Conservation (phyloP, 805 yeast genomes). For the Yamadazyma nakazawae region DNA sequence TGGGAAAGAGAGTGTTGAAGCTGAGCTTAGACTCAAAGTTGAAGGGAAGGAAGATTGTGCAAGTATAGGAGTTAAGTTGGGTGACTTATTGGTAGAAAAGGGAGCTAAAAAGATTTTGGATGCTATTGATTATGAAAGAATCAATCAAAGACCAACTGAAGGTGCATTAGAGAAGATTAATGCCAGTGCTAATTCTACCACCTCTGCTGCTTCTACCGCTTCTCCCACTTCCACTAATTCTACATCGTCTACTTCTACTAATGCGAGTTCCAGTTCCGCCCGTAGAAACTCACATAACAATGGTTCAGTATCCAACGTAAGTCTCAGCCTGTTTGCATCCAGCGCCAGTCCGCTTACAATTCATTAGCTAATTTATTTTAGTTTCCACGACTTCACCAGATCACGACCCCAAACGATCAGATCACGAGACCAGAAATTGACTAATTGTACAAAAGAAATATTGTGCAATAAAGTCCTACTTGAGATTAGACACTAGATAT, state of each 20-base stretch:
- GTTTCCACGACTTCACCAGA: too few species aligned
- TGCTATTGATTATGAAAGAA: constrained; percentile 67
- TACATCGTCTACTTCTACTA: background rate
- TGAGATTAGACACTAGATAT: background rate
- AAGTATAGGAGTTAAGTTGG: constrained; percentile 66
- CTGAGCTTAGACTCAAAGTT: constrained; percentile 38
- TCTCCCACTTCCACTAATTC: background rate
- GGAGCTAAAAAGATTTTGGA: constrained; percentile 88
- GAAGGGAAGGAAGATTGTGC: constrained; percentile 58
- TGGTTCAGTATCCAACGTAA: background rate
- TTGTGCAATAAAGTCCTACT: background rate
- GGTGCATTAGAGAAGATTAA: background rate
- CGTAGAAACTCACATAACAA: background rate
- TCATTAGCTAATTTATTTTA: background rate
- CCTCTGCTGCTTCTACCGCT: background rate
- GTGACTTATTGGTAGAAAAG: constrained; percentile 56
- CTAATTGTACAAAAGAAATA: too few species aligned
- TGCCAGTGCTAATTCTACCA: background rate
- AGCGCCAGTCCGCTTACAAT: constrained; percentile 4
- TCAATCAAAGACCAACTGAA: constrained; percentile 37
- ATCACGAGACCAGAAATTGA: too few species aligned
- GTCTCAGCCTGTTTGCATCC: constrained; percentile 1
- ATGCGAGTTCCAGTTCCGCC: background rate
- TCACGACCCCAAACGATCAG: background rate
- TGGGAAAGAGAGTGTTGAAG: constrained; percentile 69